Evolutionary conservation across 176 grass and related monocot genomes (phyloP).

Genomic region (Avena sativa): DNA sequence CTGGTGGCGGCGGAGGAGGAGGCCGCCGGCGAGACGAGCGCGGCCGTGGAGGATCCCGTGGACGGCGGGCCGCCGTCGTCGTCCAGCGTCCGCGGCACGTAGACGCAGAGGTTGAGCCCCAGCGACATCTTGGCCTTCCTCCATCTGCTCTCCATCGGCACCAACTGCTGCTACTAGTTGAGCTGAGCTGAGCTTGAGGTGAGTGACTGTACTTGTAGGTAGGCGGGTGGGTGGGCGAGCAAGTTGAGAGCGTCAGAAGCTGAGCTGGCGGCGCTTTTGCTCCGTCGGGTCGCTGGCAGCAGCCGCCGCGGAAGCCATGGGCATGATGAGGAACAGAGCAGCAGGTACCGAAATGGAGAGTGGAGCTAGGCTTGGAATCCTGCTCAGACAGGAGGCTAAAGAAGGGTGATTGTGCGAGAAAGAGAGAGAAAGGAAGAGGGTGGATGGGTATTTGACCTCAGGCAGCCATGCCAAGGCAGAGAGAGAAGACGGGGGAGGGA

Average conservation of each 20-base stretch:
- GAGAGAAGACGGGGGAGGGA: background rate
- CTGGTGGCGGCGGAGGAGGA: slow-evolving; percentile 61
- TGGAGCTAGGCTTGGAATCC: slow-evolving; percentile 33
- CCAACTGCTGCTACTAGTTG: background rate
- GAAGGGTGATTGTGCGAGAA: slow-evolving; percentile 14
- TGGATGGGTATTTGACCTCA: slow-evolving; percentile 57
- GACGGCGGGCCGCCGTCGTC: slow-evolving; percentile 46
- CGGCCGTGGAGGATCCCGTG: slow-evolving; percentile 52
- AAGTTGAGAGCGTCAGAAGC: slow-evolving; percentile 41
- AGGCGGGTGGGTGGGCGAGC: slow-evolving; percentile 24
- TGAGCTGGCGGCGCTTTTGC: slow-evolving; percentile 35
- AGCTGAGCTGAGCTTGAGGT: slow-evolving; percentile 12
- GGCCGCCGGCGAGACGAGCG: slow-evolving; percentile 57
- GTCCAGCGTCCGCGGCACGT: slow-evolving; percentile 72
- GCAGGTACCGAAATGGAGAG: background rate
- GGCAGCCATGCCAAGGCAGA: background rate
- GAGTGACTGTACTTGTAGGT: slow-evolving; percentile 34
- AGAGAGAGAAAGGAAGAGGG: slow-evolving; percentile 29
- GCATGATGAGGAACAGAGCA: background rate
- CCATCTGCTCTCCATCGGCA: slow-evolving; percentile 79
- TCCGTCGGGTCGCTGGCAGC: slow-evolving; percentile 33
- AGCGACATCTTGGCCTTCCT: slow-evolving; percentile 90
- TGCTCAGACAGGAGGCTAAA: slow-evolving; percentile 25
- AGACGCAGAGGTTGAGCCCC: slow-evolving; percentile 87
- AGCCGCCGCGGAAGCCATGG: slow-evolving; percentile 42